phyloP scores from a whole-genome alignment of 208 protist genomes.

The Trypanosoma platydactyli region DNA sequence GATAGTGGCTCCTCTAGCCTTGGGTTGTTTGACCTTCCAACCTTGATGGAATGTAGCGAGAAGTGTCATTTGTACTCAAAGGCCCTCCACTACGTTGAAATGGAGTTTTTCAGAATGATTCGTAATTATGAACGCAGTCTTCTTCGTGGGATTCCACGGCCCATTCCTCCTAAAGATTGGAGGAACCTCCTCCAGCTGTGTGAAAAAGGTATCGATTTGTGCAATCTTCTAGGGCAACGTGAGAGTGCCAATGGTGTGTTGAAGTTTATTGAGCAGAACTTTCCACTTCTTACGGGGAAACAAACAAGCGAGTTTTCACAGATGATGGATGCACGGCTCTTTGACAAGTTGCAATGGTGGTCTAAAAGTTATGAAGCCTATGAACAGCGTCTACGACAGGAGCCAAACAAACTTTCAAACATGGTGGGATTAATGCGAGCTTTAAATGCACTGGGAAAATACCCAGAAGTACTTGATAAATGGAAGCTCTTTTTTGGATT shows the following conservation, averaged over 20 bases:
- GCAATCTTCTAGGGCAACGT: constrained; percentile 97
- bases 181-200: constrained; percentile 66
- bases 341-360: constrained; percentile 98
- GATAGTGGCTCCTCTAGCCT: constrained; percentile 41
- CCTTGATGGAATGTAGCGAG: constrained; percentile 92
- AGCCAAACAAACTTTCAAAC: constrained; percentile 86
- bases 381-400: constrained; percentile 70
- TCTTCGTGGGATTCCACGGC: constrained; percentile 56
- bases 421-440: constrained; percentile 97
- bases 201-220: constrained; percentile 96
- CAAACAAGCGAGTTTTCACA: constrained; percentile 62
- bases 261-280: constrained; percentile 93
- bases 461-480: constrained; percentile 82
- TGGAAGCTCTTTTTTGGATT: constrained; percentile 65
- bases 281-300: constrained; percentile 76
- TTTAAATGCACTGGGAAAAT: constrained; percentile 96
- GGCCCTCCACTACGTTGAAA: constrained; percentile 95
- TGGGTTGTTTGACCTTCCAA: constrained; percentile 80
- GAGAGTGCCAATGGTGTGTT: constrained; percentile 98
- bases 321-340: constrained; percentile 90
- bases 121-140: constrained; percentile 71
- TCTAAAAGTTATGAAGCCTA: constrained; percentile 94
- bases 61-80: constrained; percentile 94
- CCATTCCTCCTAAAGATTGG: constrained; percentile 65
- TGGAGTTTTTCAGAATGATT: constrained; percentile 84